A percentile compares a stretch with the other conserved stretches of the same genome.
These are phyloP conservation scores for Pilobolus umbonatus DNA, from an alignment of 192 early-diverging fungal genomes.

Conservation along the genomic window DNA sequence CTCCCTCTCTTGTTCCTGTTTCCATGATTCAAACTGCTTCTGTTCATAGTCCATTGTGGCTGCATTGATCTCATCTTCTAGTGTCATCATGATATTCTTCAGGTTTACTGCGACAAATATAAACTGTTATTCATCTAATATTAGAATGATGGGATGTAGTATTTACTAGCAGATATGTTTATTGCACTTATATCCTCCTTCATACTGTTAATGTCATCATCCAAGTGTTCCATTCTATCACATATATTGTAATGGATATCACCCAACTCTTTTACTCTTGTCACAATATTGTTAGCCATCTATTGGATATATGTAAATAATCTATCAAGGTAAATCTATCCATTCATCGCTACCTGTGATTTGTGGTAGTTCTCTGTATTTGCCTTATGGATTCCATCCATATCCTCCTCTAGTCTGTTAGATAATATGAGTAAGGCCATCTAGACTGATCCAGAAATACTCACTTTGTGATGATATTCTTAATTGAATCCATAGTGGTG, in stretches of 20 bases:
- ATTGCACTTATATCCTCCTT: not conserved
- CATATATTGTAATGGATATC: constrained; percentile 5
- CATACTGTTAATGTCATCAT: constrained; percentile 1
- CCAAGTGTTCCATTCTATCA: not conserved
- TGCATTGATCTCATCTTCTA: constrained; percentile 22
- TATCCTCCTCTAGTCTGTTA: not conserved
- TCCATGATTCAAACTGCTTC: constrained; percentile 26
- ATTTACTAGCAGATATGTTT: constrained; percentile 10
- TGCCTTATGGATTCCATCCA: not conserved
- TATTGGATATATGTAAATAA: not conserved
- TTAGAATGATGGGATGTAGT: not conserved
- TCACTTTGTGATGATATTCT: not conserved
- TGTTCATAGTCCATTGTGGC: constrained; percentile 15
- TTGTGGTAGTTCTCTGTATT: constrained; percentile 9
- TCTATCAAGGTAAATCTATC: not conserved
- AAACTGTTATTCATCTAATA: too few relatives aligned
- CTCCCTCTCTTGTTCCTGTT: constrained; percentile 7
- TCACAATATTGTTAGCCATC: constrained; percentile 4
- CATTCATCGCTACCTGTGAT: not conserved
- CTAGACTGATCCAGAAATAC: not conserved
- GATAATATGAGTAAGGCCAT: not conserved
- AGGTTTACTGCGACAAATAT: constrained; percentile 13
- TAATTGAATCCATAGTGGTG: too few relatives aligned
- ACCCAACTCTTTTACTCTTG: constrained; percentile 4
- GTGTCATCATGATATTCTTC: constrained; percentile 11